phyloP scores from a whole-genome alignment of 2,329 filamentous ascomycete species.

The Phoma sp. region DNA sequence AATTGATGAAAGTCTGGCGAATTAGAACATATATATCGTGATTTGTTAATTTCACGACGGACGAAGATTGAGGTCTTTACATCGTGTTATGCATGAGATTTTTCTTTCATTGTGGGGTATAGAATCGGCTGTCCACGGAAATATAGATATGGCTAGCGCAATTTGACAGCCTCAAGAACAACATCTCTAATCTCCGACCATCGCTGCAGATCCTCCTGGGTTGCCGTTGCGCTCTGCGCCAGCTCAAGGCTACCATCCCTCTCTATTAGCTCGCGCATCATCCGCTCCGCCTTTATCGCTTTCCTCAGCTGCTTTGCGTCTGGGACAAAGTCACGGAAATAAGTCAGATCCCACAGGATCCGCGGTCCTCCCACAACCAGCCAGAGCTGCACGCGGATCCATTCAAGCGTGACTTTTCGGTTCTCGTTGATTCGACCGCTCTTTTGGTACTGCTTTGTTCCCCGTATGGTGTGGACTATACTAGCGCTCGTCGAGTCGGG shows the following conservation, averaged over 20 bases:
- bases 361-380: not conserved
- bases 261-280: not conserved
- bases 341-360: slow-evolving; percentile 7
- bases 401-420: not conserved
- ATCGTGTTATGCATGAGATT: too few species aligned
- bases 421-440: not conserved
- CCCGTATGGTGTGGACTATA: not conserved
- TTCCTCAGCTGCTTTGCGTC: not conserved
- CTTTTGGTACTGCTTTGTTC: not conserved
- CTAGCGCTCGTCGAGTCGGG: not conserved
- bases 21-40: too few species aligned
- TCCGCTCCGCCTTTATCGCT: not conserved
- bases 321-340: not conserved
- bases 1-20: not conserved
- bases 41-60: too few species aligned
- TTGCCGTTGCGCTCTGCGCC: slow-evolving; percentile 2
- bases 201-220: not conserved
- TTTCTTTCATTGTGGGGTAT: too few species aligned
- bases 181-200: not conserved
- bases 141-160: too few species aligned
- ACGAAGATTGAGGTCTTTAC: too few species aligned
- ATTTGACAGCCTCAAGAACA: not conserved
- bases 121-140: too few species aligned
- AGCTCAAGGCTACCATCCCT: slow-evolving; percentile 1
- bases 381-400: not conserved